These are phyloP conservation scores for Geosmithia flava DNA, from an alignment of 2,329 filamentous ascomycete genomes.

Conservation along the genomic window DNA sequence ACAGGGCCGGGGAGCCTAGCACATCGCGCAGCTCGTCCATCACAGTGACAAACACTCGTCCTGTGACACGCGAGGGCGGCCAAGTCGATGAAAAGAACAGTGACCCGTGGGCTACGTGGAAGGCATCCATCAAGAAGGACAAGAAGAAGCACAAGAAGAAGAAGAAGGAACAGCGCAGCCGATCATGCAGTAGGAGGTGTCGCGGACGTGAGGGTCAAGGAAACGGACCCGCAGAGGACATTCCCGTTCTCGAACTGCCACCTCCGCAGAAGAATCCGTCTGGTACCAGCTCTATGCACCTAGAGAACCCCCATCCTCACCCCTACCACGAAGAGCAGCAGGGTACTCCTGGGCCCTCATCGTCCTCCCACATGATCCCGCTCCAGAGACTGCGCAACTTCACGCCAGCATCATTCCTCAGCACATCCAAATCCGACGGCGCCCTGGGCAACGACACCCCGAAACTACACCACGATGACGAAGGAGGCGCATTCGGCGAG, in stretches of 20 bases:
- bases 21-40: not conserved
- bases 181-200: not conserved
- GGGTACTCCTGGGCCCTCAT: no score
- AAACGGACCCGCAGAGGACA: not conserved
- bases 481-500: not conserved
- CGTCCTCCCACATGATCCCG: not conserved
- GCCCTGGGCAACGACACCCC: not conserved
- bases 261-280: not conserved
- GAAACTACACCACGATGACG: not conserved
- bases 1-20: not conserved
- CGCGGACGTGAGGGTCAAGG: no score
- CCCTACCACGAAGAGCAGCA: no score
- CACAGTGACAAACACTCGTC: not conserved
- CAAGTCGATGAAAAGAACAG: not conserved
- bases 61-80: not conserved
- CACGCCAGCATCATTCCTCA: not conserved
- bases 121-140: not conserved
- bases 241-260: not conserved
- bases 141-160: not conserved
- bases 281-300: no score
- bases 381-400: not conserved
- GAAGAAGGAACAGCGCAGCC: not conserved
- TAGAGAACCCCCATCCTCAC: no score
- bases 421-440: not conserved
- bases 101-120: not conserved